A percentile compares a stretch with the other conserved stretches of the same genome.
phyloP scores from a whole-genome alignment of 164 flowering plant species.

The Stephania yunnanensis region DNA sequence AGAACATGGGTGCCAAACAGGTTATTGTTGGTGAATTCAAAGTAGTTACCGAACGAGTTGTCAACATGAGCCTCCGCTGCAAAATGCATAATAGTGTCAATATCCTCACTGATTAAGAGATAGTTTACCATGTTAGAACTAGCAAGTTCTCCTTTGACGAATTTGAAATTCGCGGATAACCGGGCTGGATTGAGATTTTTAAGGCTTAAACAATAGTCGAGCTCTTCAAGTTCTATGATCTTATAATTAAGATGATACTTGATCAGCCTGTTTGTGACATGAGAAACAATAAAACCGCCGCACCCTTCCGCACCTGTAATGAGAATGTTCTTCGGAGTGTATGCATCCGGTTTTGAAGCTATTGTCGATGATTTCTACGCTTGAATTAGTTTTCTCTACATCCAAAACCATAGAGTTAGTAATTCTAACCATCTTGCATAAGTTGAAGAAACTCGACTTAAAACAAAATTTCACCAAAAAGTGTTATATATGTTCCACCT shows the following conservation, averaged over 20 bases:
- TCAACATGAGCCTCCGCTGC: constrained; percentile 28
- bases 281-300: no score
- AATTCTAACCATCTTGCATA: background rate
- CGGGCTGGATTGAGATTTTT: no score
- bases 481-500: no score
- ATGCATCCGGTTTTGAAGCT: constrained; percentile 8
- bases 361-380: background rate
- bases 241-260: no score
- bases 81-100: constrained; percentile 30
- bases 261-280: no score
- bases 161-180: no score
- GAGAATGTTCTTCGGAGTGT: constrained; percentile 22
- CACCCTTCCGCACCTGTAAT: constrained; percentile 22
- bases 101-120: constrained; percentile 19
- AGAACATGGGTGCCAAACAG: constrained; percentile 27
- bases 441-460: background rate
- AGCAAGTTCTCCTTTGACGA: constrained; percentile 22
- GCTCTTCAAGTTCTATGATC: no score
- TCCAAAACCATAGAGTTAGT: background rate
- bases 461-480: constrained; percentile 10
- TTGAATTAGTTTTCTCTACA: background rate
- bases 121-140: constrained; percentile 26
- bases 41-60: constrained; percentile 25
- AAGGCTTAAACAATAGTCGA: constrained; percentile 10
- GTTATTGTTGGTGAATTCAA: constrained; percentile 26